Conservation (phyloP, 2,329 filamentous ascomycete species). For the Emergomyces africanus region DNA sequence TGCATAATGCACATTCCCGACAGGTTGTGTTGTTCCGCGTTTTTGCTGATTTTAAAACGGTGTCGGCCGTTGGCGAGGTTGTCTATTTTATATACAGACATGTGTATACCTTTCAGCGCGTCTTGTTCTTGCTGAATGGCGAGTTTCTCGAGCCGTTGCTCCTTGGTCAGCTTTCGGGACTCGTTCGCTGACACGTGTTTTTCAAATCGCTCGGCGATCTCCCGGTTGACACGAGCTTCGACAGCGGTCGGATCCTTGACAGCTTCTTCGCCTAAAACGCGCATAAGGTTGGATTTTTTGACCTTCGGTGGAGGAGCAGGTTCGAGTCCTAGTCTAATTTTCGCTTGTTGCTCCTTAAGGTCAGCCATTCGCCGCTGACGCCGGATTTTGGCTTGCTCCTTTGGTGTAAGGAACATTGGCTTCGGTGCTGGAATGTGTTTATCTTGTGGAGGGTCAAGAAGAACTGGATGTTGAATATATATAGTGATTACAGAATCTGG, state of each 20-base stretch:
- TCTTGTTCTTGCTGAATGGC: constrained; percentile 74
- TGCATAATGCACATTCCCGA: constrained; percentile 89
- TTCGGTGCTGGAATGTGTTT: constrained; percentile 67
- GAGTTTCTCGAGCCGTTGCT: constrained; percentile 75
- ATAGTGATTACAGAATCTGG: constrained; percentile 79
- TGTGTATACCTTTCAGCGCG: constrained; percentile 68
- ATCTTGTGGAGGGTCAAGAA: constrained; percentile 83
- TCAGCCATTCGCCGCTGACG: constrained; percentile 85
- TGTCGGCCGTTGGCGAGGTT: constrained; percentile 87
- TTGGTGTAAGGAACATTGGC: constrained; percentile 80
- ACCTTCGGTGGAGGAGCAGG: constrained; percentile 90
- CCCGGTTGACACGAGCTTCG: constrained; percentile 81
- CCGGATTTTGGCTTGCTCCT: constrained; percentile 83
- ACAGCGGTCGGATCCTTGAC: constrained; percentile 97
- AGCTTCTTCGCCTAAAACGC: constrained; percentile 79
- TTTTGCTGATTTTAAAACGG: constrained; percentile 82
- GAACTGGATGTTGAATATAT: constrained; percentile 86
- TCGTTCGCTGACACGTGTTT: constrained; percentile 70
- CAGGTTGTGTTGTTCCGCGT: constrained; percentile 76
- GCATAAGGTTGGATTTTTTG: constrained; percentile 96
- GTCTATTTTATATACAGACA: constrained; percentile 80
- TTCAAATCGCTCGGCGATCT: constrained; percentile 76
- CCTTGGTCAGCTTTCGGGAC: constrained; percentile 75
- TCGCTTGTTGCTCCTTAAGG: constrained; percentile 90
- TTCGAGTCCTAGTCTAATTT: constrained; percentile 80